Evolutionary conservation across 2,329 filamentous ascomycete species (phyloP).

Genomic region (Claviceps sorghi): DNA sequence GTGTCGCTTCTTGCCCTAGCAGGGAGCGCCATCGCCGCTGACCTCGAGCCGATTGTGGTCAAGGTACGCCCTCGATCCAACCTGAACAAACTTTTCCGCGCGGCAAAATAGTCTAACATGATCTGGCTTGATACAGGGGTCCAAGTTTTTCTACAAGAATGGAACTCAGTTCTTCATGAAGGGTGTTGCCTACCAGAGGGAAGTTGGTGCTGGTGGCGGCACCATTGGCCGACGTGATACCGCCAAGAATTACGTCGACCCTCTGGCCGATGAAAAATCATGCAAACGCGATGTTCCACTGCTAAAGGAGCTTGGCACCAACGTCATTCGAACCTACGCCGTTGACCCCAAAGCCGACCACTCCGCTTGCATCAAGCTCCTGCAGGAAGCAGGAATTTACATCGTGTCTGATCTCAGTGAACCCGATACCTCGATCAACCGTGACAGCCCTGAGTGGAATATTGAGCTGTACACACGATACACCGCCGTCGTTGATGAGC

Average conservation of each 20-base stretch:
- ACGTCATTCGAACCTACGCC: constrained; percentile 90
- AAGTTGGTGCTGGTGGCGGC: constrained; percentile 42
- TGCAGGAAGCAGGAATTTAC: constrained; percentile 82
- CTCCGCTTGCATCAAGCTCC: constrained; percentile 66
- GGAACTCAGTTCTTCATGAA: constrained; percentile 61
- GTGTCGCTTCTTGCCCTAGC: constrained; percentile 25
- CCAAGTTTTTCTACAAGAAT: constrained; percentile 81
- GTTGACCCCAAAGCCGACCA: constrained; percentile 71
- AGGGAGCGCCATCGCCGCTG: constrained; percentile 26
- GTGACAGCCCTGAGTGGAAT: constrained; percentile 65
- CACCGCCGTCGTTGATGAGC: constrained; percentile 64
- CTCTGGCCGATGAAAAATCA: constrained; percentile 53
- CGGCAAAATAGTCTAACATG: background rate
- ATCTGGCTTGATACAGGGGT: constrained; percentile 33
- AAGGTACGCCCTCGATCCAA: constrained; percentile 37
- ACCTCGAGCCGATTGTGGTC: constrained; percentile 47
- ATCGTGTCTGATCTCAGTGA: constrained; percentile 82
- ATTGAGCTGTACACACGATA: constrained; percentile 66
- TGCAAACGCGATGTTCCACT: constrained; percentile 82
- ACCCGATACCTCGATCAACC: constrained; percentile 72
- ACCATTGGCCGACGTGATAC: constrained; percentile 21
- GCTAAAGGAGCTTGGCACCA: constrained; percentile 66
- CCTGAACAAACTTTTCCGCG: no score
- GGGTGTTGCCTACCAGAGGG: constrained; percentile 91
- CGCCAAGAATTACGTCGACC: constrained; percentile 56